Evolutionary conservation across 2,329 filamentous ascomycete species (phyloP), one percentile per base, ranked within the genome.

Genomic region (Aspergillus sergii): DNA sequence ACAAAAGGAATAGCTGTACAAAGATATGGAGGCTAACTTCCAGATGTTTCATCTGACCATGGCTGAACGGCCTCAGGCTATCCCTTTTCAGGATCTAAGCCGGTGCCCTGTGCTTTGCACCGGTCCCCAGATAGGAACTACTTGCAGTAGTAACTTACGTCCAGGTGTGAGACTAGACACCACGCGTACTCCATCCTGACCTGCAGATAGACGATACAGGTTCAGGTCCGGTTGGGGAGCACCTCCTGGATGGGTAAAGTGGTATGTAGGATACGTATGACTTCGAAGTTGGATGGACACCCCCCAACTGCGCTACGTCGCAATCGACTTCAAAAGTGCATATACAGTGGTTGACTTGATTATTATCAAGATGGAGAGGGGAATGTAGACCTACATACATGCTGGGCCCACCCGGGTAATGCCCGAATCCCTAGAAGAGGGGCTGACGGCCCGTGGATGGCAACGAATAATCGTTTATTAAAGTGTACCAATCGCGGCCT

Each of bases 371-470:
- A 36, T 36, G 34, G 34, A 36, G 12, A 36, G 34, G 34, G 30
- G 11, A 32, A 32, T 32, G 30, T 32, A 32, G 30, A 32, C 30
- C 30, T 32, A 54, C 46, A 19, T 54, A 57, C 62, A 64, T 59
- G 46, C 56, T 65, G 60, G 63, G 59, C 63, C 67, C 66, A 69
- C 67, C 64, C 66, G 64, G 68, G 62, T 69, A 67, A 66, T 60
- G 62, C 62, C 67, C 67, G 66, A 68, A 61, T 68, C 55, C 62
- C 60, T 58, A 66, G 58, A 64, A 63, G 64, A 63, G 65, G 63
- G 63, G 64, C 62, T 62, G 63, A 64, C 68, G 68, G 67, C 61
- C 68, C 67, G 67, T 69, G 62, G 63, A 68, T 68, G 68, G 66
- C 59, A 57, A 64, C 66, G 63, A 62, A 30, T 51, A 39, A 61